These are phyloP conservation scores for Silene latifolia DNA, from an alignment of 148 eudicot species.

Conservation along the genomic window DNA sequence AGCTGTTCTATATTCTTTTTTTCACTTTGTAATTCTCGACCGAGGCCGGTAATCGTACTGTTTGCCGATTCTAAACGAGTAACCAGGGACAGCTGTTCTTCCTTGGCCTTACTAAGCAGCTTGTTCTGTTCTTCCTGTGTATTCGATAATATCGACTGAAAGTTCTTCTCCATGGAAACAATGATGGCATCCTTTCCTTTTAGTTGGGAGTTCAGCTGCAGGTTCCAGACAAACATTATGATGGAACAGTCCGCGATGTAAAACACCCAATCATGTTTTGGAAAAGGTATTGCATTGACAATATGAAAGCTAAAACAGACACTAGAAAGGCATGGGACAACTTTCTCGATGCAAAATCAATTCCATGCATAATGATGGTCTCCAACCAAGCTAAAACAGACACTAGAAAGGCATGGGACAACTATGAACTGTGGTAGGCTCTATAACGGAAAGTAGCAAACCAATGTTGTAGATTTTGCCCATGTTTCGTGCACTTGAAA, in stretches of 20 bases:
- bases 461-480: background rate
- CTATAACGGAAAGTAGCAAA: background rate
- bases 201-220: slow-evolving; percentile 59
- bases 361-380: background rate
- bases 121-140: slow-evolving; percentile 52
- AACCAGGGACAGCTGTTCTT: slow-evolving; percentile 50
- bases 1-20: slow-evolving; percentile 47
- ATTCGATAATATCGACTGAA: slow-evolving; percentile 42
- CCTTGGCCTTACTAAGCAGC: slow-evolving; percentile 49
- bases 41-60: slow-evolving; percentile 44
- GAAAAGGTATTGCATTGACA: too few relatives aligned
- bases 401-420: too few relatives aligned
- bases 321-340: background rate
- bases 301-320: background rate
- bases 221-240: slow-evolving; percentile 1
- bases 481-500: background rate
- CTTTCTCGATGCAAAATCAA: background rate
- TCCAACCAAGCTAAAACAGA: slow-evolving; percentile 7
- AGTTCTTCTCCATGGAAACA: slow-evolving; percentile 58
- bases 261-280: background rate
- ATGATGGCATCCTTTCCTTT: slow-evolving; percentile 57
- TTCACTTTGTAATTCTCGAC: slow-evolving; percentile 49
- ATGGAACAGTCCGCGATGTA: background rate
- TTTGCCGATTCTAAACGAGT: slow-evolving; percentile 57
- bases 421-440: background rate